Base-by-base conservation (phyloP, 2,329 filamentous ascomycete species). In the Clarireedia monteithiana region DNA sequence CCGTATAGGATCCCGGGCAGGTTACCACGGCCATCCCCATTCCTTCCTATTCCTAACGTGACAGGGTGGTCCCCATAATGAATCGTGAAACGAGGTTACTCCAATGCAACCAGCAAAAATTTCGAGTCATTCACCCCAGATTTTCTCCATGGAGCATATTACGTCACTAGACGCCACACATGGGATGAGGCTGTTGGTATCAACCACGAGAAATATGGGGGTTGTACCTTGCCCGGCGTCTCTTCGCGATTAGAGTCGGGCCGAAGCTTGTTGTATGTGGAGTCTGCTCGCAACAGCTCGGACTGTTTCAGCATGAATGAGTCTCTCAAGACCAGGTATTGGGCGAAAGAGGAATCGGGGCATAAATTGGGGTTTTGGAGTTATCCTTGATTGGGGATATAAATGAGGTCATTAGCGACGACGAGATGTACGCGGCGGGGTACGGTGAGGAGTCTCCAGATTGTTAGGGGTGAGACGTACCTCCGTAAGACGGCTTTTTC, bases 341-440 rank as follows among this genome's bases (percentile, higher is more conserved):
- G 40, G 12, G 40, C 12, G 12, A 44, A 44, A 4, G 23, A 20
- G 40, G 10, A 14, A 34, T 14, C 14, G n/a, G 14, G 42, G 20
- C 23, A 30, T 12, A 24, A 27, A 4, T 47, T 38, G 10, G n/a
- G 7, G 40, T 12, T 30, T 30, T 6, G 45, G 24, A 49, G 14
- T 15, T 12, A 40, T 49, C 52, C 52, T 15, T 54, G 36, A n/a
- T 42, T 10, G 40, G 39, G 12, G 12, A 9, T n/a, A 38, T n/a
- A 40, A 10, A 42, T 48, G 47, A 54, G 39, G 51, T 54, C 51
- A 54, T 54, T 6, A 5, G n/a, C 20, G 15, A 17, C 15, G n/a
- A 40, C 39, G 36, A 20, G n/a, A 17, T 24, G n/a, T 42, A 34
- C 26, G 24, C 44, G 24, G 52, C 34, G 52, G 52, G 36, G 14